Base-by-base conservation (phyloP, 192 early-diverging fungal genomes). In the Entomortierella lignicola region DNA sequence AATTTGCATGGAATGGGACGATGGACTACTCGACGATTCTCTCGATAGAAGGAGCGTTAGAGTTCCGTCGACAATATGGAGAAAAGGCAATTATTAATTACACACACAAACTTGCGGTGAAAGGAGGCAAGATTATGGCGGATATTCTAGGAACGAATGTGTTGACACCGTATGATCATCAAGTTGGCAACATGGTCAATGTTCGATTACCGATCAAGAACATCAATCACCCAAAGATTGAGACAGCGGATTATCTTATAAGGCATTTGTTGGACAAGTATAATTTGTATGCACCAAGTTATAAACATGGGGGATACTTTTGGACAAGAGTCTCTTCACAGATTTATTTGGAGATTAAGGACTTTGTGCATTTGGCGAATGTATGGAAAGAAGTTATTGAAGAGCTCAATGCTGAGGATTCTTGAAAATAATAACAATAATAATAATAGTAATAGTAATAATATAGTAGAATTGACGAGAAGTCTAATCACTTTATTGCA, bases 101-200 rank as follows among this genome's bases (percentile, higher is more conserved):
- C 58, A 81, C 60, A 25, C 84, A 90, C 63, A 51, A 77, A 23
- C 63, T 92, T 8, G 90, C 89, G 26, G 43, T 89, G 0, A 26
- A 71, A 50, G 91, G 90, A 17, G 90, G 87, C 25, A 64, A 82
- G 20, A 25, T 82, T 18, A 81, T 89, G 56, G 86, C 89, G 6
- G 70, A 89, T 27, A 87, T 88, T 32, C 68, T 89, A 15, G 86
- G 85, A 13, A 90, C 91, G 0, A 63, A 82, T 61, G 74, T 91
- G n/a, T 59, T 92, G 72, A 86, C 81, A 4, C 87, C 84, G 7
- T 20, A 70, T 23, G 84, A 86, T 23, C 71, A 80, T 10, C 69
- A 84, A 37, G 88, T 85, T 18, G 81, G 72, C 21, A 51, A 56
- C 5, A 92, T 92, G 91, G 82, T 89, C 32, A 91, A 91, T 60